phyloP scores from a whole-genome alignment of 1,284 basidiomycete genomes.

The Schizophyllum amplum region DNA sequence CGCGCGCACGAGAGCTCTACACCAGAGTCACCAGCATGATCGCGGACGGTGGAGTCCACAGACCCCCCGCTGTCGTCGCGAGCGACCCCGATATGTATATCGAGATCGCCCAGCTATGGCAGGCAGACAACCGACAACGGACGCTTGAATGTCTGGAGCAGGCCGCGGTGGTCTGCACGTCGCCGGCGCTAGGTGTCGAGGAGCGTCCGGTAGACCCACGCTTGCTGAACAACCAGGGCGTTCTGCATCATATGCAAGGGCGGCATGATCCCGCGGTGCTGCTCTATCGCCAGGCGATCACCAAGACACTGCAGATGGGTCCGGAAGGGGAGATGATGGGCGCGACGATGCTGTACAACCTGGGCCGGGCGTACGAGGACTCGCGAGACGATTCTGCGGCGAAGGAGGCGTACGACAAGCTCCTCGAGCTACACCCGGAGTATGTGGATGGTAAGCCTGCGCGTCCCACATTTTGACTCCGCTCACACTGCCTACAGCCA shows the following conservation, averaged over 20 bases:
- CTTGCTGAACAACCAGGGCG: constrained; percentile 80
- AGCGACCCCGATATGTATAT: constrained; percentile 76
- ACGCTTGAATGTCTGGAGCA: constrained; percentile 68
- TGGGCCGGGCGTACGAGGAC: constrained; percentile 84
- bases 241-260: constrained; percentile 66
- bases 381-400: constrained; percentile 65
- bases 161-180: constrained; percentile 46
- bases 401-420: constrained; percentile 77
- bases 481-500: constrained; percentile 45
- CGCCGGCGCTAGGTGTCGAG: constrained; percentile 35
- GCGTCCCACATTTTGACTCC: constrained; percentile 4
- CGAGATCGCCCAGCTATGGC: constrained; percentile 85
- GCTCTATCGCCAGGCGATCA: constrained; percentile 65
- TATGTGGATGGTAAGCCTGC: constrained; percentile 78
- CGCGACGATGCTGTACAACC: constrained; percentile 82
- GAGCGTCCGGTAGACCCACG: constrained; percentile 38
- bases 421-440: constrained; percentile 82
- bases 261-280: constrained; percentile 45
- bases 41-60: constrained; percentile 22
- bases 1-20: constrained; percentile 73
- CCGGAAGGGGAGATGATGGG: constrained; percentile 60
- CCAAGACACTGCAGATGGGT: constrained; percentile 30
- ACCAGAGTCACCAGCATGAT: constrained; percentile 68
- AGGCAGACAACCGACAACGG: constrained; percentile 69
- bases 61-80: constrained; percentile 9